Evolutionary conservation across 352 stramenopile genomes (phyloP).

Genomic region (Saprolegnia diclina): DNA sequence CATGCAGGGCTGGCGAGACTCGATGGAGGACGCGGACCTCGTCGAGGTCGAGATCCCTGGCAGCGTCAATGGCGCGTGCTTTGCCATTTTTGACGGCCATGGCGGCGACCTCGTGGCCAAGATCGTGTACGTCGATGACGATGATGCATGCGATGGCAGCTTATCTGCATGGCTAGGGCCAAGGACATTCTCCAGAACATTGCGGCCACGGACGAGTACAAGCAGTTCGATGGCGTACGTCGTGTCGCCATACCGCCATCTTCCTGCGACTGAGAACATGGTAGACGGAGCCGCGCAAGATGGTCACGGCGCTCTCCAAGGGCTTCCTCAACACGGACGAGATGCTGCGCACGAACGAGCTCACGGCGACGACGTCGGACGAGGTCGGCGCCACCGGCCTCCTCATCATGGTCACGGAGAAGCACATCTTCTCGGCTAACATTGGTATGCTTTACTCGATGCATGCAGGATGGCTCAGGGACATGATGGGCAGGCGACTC

Average conservation of each 20-base stretch:
- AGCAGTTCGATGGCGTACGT: conserved; percentile 33
- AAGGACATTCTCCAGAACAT: conserved; percentile 63
- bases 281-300: conserved; percentile 16
- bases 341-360: conserved; percentile 60
- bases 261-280: too few species aligned
- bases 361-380: conserved; percentile 55
- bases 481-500: conserved; percentile 50
- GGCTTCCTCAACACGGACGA: conserved; percentile 72
- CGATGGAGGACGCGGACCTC: conserved; percentile 56
- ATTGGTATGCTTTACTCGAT: conserved; percentile 34
- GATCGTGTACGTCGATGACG: conserved; percentile 44
- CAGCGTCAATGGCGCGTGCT: conserved; percentile 34
- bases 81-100: conserved; percentile 82
- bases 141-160: conserved; percentile 13
- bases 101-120: conserved; percentile 60
- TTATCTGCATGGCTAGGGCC: conserved; percentile 39
- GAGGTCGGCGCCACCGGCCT: conserved; percentile 79
- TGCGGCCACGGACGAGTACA: conserved; percentile 62
- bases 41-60: conserved; percentile 26
- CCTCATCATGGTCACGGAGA: conserved; percentile 74
- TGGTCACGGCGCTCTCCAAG: conserved; percentile 54
- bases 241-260: too few species aligned
- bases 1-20: conserved; percentile 83
- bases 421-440: conserved; percentile 76
- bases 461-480: not conserved